These are phyloP conservation scores for Ustilago trichophora DNA, from an alignment of 1,284 basidiomycete genomes.

Conservation along the genomic window DNA sequence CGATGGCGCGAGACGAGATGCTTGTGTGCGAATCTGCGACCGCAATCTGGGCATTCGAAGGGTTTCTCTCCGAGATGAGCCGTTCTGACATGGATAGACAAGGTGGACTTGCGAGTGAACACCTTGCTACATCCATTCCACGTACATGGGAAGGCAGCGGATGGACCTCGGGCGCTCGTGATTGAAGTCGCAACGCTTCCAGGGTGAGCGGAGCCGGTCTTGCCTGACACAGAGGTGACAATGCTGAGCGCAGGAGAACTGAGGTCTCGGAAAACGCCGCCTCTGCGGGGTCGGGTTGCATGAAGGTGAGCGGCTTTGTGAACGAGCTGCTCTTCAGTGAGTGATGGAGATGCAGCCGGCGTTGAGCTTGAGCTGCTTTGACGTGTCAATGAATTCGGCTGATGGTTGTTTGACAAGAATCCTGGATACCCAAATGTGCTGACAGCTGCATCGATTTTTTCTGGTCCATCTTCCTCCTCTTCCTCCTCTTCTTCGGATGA, in stretches of 20 bases:
- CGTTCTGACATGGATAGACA: conserved; percentile 44
- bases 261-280: conserved; percentile 33
- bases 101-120: conserved; percentile 35
- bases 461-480: background rate
- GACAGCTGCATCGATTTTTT: too few relatives aligned
- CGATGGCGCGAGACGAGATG: conserved; percentile 47
- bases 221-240: conserved; percentile 10
- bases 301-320: conserved; percentile 25
- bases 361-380: background rate
- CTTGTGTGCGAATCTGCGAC: conserved; percentile 47
- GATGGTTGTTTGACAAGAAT: too few relatives aligned
- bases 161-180: conserved; percentile 1
- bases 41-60: conserved; percentile 43
- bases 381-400: background rate
- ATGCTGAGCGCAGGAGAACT: conserved; percentile 33
- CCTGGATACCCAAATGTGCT: too few relatives aligned
- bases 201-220: conserved; percentile 11
- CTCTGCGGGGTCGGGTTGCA: conserved; percentile 23
- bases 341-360: background rate
- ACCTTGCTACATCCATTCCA: conserved; percentile 44
- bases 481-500: conserved; percentile 23
- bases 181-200: conserved; percentile 22
- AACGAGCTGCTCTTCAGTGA: conserved; percentile 33
- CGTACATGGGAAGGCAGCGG: conserved; percentile 16
- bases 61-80: conserved; percentile 47